Evolutionary conservation across 352 stramenopile genomes (phyloP).

Genomic region (Globisporangium abappressorium): DNA sequence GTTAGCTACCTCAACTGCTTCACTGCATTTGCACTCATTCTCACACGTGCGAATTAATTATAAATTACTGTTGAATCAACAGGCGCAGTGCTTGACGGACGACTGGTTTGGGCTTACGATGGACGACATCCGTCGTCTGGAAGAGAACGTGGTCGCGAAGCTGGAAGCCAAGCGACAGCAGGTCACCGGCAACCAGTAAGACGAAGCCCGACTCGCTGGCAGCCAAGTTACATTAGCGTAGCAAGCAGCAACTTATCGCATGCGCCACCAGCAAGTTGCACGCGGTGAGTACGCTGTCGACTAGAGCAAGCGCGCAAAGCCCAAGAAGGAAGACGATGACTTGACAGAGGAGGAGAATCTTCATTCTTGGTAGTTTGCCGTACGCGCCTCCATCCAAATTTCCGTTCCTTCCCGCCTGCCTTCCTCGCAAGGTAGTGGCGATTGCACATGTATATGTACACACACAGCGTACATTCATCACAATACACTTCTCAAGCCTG

Average conservation of each 20-base stretch:
- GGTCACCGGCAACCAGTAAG: slow-evolving; percentile 40
- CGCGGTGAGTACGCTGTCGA: not conserved
- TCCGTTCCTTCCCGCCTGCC: not conserved
- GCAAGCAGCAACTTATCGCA: not conserved
- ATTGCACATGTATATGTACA: not conserved
- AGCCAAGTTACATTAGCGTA: not conserved
- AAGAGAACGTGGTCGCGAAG: slow-evolving; percentile 70
- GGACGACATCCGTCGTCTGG: slow-evolving; percentile 80
- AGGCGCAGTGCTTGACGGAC: slow-evolving; percentile 78
- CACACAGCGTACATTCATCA: not conserved
- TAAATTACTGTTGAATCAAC: slow-evolving; percentile 10
- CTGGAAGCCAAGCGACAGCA: slow-evolving; percentile 67
- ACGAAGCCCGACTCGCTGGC: not conserved
- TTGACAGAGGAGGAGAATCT: not conserved
- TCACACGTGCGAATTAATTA: not conserved
- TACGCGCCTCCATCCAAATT: not conserved
- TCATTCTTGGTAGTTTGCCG: not conserved
- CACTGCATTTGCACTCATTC: not conserved
- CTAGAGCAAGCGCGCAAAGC: slow-evolving; percentile 3
- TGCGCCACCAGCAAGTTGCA: not conserved
- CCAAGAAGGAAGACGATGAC: not conserved
- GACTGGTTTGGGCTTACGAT: slow-evolving; percentile 83
- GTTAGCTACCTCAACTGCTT: not conserved
- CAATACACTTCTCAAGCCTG: not conserved
- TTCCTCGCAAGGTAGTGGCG: not conserved